phyloP scores from a whole-genome alignment of 805 yeast genomes.

The Suhomyces sp. region DNA sequence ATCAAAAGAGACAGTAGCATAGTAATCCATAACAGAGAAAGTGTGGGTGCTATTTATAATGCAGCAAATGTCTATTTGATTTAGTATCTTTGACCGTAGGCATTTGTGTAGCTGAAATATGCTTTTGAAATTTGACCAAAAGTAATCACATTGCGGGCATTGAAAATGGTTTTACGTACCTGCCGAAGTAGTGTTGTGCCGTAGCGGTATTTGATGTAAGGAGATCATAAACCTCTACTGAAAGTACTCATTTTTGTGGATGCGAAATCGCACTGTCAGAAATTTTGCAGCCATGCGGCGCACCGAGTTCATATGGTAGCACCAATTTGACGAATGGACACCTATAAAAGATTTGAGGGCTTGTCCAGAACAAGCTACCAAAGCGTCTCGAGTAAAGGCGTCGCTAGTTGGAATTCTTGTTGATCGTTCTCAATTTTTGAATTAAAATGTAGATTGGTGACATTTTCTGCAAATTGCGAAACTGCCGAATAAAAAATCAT shows the following conservation, averaged over 20 bases:
- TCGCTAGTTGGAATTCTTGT: no score
- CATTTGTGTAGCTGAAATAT: no score
- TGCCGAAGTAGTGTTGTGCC: not conserved
- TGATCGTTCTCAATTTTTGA: no score
- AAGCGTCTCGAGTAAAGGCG: no score
- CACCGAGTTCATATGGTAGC: not conserved
- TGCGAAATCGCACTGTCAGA: not conserved
- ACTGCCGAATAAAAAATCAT: no score
- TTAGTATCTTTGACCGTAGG: not conserved
- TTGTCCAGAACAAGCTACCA: not conserved
- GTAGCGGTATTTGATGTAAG: not conserved
- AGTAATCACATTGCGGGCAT: no score
- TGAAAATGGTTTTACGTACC: not conserved
- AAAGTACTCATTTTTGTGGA: not conserved
- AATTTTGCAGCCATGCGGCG: not conserved
- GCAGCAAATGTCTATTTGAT: not conserved
- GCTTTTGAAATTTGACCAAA: not conserved
- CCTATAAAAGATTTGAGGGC: not conserved
- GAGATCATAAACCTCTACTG: not conserved
- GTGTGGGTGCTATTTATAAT: not conserved
- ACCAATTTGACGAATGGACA: not conserved
- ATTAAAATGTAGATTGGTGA: no score
- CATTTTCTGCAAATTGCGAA: no score
- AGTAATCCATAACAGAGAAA: not conserved
- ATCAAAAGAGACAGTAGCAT: not conserved